These are phyloP conservation scores for Fusarium sp. DNA, from an alignment of 2,329 filamentous ascomycete species.

Conservation along the genomic window DNA sequence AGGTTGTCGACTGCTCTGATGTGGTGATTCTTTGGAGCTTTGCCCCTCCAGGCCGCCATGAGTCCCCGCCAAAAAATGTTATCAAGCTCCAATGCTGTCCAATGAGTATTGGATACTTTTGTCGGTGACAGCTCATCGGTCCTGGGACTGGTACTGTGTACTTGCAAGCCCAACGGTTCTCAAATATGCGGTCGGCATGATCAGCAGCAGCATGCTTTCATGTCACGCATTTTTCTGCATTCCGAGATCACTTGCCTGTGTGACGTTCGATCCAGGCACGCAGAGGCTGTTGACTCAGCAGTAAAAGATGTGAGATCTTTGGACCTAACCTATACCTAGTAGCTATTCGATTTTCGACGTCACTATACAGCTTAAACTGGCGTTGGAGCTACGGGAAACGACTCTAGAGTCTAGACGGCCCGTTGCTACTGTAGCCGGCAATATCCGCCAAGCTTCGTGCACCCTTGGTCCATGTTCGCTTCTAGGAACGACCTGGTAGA, in stretches of 20 bases:
- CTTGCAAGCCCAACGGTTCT: constrained; percentile 16
- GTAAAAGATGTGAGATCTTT: neutral
- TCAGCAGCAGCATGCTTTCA: constrained; percentile 29
- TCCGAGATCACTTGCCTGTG: neutral
- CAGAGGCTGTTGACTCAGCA: constrained; percentile 14
- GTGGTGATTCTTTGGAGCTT: constrained; percentile 38
- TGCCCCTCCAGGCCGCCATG: constrained; percentile 34
- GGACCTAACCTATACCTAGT: constrained; percentile 3
- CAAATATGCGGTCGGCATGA: constrained; percentile 27
- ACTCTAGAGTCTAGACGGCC: constrained; percentile 16
- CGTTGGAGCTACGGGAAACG: constrained; percentile 12
- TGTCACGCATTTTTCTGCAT: constrained; percentile 34
- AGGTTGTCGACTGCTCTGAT: constrained; percentile 29
- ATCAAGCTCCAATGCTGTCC: constrained; percentile 21
- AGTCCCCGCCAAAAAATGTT: constrained; percentile 34
- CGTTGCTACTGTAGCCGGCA: constrained; percentile 17
- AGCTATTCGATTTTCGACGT: constrained; percentile 5
- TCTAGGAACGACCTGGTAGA: neutral
- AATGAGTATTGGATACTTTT: constrained; percentile 26
- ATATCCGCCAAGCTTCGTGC: constrained; percentile 2
- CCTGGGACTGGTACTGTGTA: constrained; percentile 10
- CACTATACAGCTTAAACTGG: constrained; percentile 12
- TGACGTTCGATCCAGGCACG: constrained; percentile 14
- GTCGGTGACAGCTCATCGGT: constrained; percentile 1
- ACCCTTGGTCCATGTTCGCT: neutral